phyloP scores from a whole-genome alignment of 192 early-diverging fungal genomes.

The Spizellomyces sp. region DNA sequence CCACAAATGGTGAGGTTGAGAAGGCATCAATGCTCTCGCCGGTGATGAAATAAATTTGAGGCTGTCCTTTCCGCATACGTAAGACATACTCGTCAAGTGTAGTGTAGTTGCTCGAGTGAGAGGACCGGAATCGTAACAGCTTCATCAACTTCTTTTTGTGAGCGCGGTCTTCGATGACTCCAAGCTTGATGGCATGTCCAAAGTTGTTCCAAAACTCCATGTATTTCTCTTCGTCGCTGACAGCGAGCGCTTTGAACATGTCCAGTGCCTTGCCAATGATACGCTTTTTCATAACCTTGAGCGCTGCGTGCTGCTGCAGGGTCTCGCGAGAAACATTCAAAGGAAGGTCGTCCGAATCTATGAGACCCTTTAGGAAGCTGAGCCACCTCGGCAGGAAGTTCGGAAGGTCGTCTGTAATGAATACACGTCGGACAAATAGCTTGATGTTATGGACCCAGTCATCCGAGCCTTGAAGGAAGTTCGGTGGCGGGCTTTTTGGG shows the following conservation, averaged over 20 bases:
- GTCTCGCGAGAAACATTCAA: slow-evolving; percentile 98
- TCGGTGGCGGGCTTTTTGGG: slow-evolving; percentile 61
- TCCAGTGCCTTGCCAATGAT: slow-evolving; percentile 90
- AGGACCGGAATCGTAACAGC: slow-evolving; percentile 63
- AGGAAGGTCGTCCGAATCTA: slow-evolving; percentile 97
- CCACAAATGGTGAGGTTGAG: slow-evolving; percentile 86
- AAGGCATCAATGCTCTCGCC: slow-evolving; percentile 70
- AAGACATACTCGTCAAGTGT: slow-evolving; percentile 78
- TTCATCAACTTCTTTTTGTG: slow-evolving; percentile 77
- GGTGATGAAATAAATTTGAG: slow-evolving; percentile 86
- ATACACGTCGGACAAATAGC: slow-evolving; percentile 94
- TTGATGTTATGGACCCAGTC: slow-evolving; percentile 68
- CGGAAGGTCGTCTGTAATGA: slow-evolving; percentile 89
- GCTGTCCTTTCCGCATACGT: slow-evolving; percentile 89
- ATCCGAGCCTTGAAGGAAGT: slow-evolving; percentile 49
- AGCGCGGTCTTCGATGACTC: slow-evolving; percentile 80
- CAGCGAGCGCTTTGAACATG: slow-evolving; percentile 71
- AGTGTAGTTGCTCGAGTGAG: slow-evolving; percentile 42
- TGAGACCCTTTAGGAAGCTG: slow-evolving; percentile 88
- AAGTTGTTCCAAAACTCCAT: slow-evolving; percentile 72
- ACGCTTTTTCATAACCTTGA: slow-evolving; percentile 84
- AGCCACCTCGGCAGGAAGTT: slow-evolving; percentile 91
- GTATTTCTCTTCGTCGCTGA: slow-evolving; percentile 48
- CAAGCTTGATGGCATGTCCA: slow-evolving; percentile 79
- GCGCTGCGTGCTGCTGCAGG: slow-evolving; percentile 81